phyloP scores from a whole-genome alignment of 192 early-diverging fungal species.

The Coemansia sp. region DNA sequence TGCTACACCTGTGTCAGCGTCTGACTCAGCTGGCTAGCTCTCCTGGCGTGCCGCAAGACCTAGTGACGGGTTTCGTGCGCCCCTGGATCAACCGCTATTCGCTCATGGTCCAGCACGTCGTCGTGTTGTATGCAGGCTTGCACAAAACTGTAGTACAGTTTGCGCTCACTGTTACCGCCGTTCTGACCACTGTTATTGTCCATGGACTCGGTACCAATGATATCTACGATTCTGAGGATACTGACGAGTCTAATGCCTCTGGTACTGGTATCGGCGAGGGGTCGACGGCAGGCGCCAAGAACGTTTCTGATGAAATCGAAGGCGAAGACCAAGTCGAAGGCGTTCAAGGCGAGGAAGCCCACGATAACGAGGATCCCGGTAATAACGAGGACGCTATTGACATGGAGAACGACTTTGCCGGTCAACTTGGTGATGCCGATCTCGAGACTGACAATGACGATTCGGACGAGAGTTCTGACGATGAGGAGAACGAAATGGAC shows the following conservation, averaged over 20 bases:
- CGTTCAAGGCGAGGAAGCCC: conserved; percentile 71
- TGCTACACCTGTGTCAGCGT: conserved; percentile 20
- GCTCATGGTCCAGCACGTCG: conserved; percentile 57
- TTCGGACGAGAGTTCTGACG: conserved; percentile 63
- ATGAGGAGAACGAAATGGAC: conserved; percentile 74
- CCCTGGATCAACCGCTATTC: conserved; percentile 50
- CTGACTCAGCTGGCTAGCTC: conserved; percentile 9
- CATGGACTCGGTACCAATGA: conserved; percentile 90
- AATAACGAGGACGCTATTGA: conserved; percentile 90
- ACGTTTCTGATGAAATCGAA: conserved; percentile 98
- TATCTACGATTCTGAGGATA: conserved; percentile 64
- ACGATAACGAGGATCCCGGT: conserved; percentile 59
- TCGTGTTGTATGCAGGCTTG: conserved; percentile 58
- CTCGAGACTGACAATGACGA: conserved; percentile 76
- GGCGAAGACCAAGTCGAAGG: conserved; percentile 96
- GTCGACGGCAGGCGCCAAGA: conserved; percentile 81
- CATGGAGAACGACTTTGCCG: conserved; percentile 97
- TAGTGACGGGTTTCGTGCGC: conserved; percentile 19
- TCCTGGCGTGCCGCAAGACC: not conserved
- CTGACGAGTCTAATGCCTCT: conserved; percentile 52
- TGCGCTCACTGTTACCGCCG: conserved; percentile 30
- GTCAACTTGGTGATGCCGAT: conserved; percentile 86
- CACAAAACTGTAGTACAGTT: conserved; percentile 79
- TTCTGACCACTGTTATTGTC: conserved; percentile 62
- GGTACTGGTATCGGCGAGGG: conserved; percentile 95